Base-by-base conservation (phyloP, 1,139 yeast species). In the Yamadazyma membranifaciens region DNA sequence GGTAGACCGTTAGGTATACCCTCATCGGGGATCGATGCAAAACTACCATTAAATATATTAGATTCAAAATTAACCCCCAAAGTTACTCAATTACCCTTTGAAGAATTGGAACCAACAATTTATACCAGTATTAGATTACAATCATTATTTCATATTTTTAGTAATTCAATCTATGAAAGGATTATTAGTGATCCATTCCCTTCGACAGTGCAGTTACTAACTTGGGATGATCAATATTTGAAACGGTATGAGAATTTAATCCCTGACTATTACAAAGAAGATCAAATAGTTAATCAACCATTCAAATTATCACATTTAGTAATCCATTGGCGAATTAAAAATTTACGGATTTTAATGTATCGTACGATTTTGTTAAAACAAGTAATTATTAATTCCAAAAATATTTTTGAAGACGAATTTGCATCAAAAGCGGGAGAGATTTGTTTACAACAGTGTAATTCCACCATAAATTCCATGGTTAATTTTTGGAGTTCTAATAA, bases 1-100 rank as follows among this genome's bases (percentile, higher is more conserved):
- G 87, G 86, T 12, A 63, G 88, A 47, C 86, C 87, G 1, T 69
- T 80, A 13, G 75, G 75, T 46, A 63, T 79, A 32, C 83, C 84
- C 1, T 63, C 65, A 29, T 70, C 72, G 26, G 73, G 76, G 42
- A 69, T 76, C 47, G 83, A 78, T 51, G 71, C 75, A 17, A 61
- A 65, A 30, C 56, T 69, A 38, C 80, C 81, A 10, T 57, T 71
- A 12, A 78, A 80, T 48, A 67, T 79, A 34, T 63, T 73, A 40
- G 83, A 80, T 50, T 62, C 63, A 11, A 71, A 68, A 38, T 62
- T 76, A 22, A 56, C 55, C 27, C 50, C 46, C 2, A 30, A 39
- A 15, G 41, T 51, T 4, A 28, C 20, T 4, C 33, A 33, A 7
- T 14, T 46, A 4, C 55, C 56, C 3, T 6, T 32, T 10, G 49